A percentile compares a stretch with the other conserved stretches of the same genome.
These are phyloP conservation scores for Botrytis fabae DNA, from an alignment of 2,329 filamentous ascomycete genomes.

Conservation along the genomic window DNA sequence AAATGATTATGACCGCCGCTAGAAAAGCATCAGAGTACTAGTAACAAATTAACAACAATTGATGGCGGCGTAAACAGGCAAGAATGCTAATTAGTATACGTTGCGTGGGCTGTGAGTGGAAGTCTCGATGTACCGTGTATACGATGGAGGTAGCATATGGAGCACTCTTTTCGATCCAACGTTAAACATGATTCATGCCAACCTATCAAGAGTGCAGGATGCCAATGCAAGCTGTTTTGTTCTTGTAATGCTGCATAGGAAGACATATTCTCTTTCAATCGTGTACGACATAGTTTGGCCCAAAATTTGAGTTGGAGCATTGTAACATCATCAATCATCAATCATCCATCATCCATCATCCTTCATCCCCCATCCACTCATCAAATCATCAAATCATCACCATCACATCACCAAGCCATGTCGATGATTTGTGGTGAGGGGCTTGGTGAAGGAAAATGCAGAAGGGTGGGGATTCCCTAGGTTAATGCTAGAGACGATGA, in stretches of 20 bases:
- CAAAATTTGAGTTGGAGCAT: constrained; percentile 4
- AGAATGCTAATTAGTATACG: neutral
- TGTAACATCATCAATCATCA: constrained; percentile 5
- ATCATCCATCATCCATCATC: too few species aligned
- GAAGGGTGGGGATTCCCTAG: constrained; percentile 5
- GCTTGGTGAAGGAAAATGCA: constrained; percentile 5
- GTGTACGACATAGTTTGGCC: constrained; percentile 22
- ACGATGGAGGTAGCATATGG: neutral
- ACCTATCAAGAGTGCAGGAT: constrained; percentile 12
- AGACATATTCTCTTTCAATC: constrained; percentile 16
- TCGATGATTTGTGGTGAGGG: constrained; percentile 3
- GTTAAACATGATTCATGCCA: constrained; percentile 9
- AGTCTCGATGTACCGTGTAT: constrained; percentile 1
- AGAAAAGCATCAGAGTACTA: constrained; percentile 2
- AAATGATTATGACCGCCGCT: neutral
- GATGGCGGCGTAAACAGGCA: constrained; percentile 6
- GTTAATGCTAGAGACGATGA: neutral
- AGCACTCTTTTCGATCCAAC: neutral
- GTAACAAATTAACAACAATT: neutral
- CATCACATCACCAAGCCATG: constrained; percentile 5
- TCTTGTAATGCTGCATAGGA: constrained; percentile 2
- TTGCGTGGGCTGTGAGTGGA: constrained; percentile 6
- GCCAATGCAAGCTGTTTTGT: constrained; percentile 8
- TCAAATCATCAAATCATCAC: neutral
- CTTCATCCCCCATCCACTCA: too few species aligned